Percentiles rank a stretch among this genome's conserved stretches.
These are phyloP conservation scores for Penicillium oxalicum DNA, from an alignment of 2,329 filamentous ascomycete species.

Conservation along the genomic window DNA sequence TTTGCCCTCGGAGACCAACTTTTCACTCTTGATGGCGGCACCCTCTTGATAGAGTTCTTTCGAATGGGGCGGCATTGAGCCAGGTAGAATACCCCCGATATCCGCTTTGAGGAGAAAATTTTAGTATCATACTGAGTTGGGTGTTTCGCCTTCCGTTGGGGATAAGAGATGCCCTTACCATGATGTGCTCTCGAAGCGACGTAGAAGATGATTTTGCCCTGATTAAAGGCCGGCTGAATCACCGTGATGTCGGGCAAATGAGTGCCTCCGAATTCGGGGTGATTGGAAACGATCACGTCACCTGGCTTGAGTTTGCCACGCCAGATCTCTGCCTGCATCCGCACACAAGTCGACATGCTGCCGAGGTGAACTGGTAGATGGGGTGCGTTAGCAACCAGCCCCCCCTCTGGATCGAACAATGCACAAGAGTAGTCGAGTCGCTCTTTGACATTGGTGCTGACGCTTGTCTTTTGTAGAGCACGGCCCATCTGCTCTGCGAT, in stretches of 20 bases:
- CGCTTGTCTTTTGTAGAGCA: conserved; percentile 65
- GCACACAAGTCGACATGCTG: conserved; percentile 73
- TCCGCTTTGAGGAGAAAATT: conserved; percentile 27
- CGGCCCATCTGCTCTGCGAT: conserved; percentile 82
- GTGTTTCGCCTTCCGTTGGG: too few relatives aligned
- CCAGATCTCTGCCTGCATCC: conserved; percentile 69
- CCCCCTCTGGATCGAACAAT: conserved; percentile 67
- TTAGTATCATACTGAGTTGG: not conserved
- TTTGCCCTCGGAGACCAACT: conserved; percentile 31
- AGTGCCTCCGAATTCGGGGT: conserved; percentile 77
- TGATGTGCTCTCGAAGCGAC: conserved; percentile 71
- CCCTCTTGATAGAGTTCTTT: conserved; percentile 61
- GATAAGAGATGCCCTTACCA: conserved; percentile 28
- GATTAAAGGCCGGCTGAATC: conserved; percentile 67
- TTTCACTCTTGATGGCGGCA: conserved; percentile 57
- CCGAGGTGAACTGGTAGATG: conserved; percentile 74
- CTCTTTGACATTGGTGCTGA: conserved; percentile 73
- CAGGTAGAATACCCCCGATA: conserved; percentile 70
- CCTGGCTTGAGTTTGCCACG: conserved; percentile 65
- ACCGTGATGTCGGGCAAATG: conserved; percentile 75
- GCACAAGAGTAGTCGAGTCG: conserved; percentile 76
- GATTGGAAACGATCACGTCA: conserved; percentile 73
- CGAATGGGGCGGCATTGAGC: conserved; percentile 70
- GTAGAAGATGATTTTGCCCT: conserved; percentile 72
- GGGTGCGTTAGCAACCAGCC: conserved; percentile 61